phyloP scores from a whole-genome alignment of 371 early-diverging fungal species.

The Parasitella parasitica region DNA sequence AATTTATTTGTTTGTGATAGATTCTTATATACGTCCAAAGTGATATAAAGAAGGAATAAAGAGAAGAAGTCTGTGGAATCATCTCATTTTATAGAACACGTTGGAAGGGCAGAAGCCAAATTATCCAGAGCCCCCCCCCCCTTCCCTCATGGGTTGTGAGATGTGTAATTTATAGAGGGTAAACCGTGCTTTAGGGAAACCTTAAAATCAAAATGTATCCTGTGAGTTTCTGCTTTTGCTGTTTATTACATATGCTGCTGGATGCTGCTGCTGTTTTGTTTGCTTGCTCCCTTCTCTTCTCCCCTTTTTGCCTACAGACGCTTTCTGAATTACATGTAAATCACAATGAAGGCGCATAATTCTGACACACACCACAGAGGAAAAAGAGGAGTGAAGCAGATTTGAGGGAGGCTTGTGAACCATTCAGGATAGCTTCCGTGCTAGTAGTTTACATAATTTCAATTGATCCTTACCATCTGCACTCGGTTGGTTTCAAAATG shows the following conservation, averaged over 20 bases:
- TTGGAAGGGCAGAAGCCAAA: background rate
- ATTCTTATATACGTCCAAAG: background rate
- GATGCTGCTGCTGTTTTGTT: background rate
- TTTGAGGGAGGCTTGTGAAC: background rate
- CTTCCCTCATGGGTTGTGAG: too few relatives aligned
- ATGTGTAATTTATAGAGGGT: too few relatives aligned
- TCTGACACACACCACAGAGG: background rate
- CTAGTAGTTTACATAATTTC: background rate
- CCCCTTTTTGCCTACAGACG: background rate
- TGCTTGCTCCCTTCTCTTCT: background rate
- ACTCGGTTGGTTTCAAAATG: background rate
- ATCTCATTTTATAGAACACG: background rate
- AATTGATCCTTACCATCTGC: background rate
- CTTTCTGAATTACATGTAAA: background rate
- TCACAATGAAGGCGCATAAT: too few relatives aligned
- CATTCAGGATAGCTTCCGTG: background rate
- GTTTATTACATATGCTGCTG: background rate
- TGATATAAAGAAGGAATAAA: background rate
- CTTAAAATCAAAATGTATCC: background rate
- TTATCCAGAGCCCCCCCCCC: background rate
- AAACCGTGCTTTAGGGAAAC: background rate
- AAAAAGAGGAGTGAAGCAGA: background rate
- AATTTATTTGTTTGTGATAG: background rate
- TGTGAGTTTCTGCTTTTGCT: background rate
- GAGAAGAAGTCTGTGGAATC: background rate